Evolutionary conservation across 2,329 filamentous ascomycete species (phyloP), one percentile per base, ranked within the genome.

Genomic region (Dactylellina cionopaga): DNA sequence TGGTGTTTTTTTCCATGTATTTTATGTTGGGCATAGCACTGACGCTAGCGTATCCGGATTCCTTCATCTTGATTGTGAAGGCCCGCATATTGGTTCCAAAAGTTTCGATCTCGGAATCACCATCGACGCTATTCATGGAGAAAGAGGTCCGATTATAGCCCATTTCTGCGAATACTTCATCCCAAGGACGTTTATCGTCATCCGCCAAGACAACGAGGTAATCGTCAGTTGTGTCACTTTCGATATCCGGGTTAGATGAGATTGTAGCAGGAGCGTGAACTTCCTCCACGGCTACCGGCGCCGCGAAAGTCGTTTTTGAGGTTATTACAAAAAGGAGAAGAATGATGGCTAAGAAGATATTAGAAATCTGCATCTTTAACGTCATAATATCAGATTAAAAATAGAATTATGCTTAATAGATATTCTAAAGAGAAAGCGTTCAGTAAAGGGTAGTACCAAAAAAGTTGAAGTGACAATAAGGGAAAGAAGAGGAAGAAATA

Each of bases 121-220:
- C 59, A 33, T 60, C 29, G 1, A 72, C 64, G 10, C 76, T 77
- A 58, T 79, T 78, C 70, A 81, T 79, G 73, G 83, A 83, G 6
- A 84, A 79, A 7, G 79, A 59, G 3, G 76, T 77, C 41, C 25
- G 56, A 9, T 65, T 64, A 15, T 74, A 51, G 9, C 56, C 66
- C 75, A 76, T 75, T 25, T 75, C 76, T 11, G 25, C 24, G 11
- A 77, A 52, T 24, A 77, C 39, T 6, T 76, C 44, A 6, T 71
- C 60, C 24, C 76, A 73, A 3, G 55, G 58, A n/a, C 74, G 74
- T 3, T 63, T 63, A 27, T 77, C 74, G 2, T 70, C 54, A 6
- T 75, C 56, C 24, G 75, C 62, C n/a, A 76, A 25, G 19, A 77
- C 51, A 15, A 74, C 65, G 44, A 72, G 66, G 43, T 74, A 77